phyloP scores from a whole-genome alignment of 2,329 filamentous ascomycete genomes.

The Ascomycota sp. region DNA sequence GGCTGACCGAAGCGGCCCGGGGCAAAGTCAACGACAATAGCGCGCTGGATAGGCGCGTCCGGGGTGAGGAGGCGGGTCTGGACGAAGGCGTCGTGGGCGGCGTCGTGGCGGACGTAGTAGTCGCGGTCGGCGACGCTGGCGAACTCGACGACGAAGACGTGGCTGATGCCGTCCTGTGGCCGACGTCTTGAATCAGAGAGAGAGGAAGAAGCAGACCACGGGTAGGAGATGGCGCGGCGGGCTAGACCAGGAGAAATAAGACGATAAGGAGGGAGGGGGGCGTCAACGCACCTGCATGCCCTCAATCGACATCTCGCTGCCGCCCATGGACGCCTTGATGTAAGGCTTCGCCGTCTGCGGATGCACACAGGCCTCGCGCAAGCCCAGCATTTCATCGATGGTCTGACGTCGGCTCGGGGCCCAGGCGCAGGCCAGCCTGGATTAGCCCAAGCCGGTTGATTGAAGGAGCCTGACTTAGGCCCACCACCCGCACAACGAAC shows the following conservation, averaged over 20 bases:
- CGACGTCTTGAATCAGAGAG: too few relatives aligned
- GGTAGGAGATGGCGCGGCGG: too few relatives aligned
- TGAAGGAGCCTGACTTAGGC: too few relatives aligned
- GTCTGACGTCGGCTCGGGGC: too few relatives aligned
- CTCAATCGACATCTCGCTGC: slow-evolving; percentile 39
- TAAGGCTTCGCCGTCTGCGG: slow-evolving; percentile 38
- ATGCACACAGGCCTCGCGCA: slow-evolving; percentile 40
- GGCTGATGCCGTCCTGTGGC: slow-evolving; percentile 38
- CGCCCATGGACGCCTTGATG: slow-evolving; percentile 35
- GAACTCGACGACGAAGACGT: slow-evolving; percentile 51
- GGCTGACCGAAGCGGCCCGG: slow-evolving; percentile 22
- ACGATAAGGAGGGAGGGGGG: too few relatives aligned
- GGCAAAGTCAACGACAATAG: slow-evolving; percentile 41
- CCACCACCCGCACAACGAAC: too few relatives aligned
- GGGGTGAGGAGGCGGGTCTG: slow-evolving; percentile 23
- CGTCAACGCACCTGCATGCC: too few relatives aligned
- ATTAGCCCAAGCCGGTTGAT: too few relatives aligned
- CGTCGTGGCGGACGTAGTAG: slow-evolving; percentile 47
- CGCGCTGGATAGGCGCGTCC: slow-evolving; percentile 28
- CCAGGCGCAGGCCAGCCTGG: too few relatives aligned
- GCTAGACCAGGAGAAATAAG: too few relatives aligned
- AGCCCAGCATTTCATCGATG: slow-evolving; percentile 17
- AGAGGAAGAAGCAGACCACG: too few relatives aligned
- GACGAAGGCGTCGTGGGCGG: slow-evolving; percentile 38
- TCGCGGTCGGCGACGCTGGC: slow-evolving; percentile 39